Conservation (phyloP, 331 rosid genomes). For the Quercus tomentella region DNA sequence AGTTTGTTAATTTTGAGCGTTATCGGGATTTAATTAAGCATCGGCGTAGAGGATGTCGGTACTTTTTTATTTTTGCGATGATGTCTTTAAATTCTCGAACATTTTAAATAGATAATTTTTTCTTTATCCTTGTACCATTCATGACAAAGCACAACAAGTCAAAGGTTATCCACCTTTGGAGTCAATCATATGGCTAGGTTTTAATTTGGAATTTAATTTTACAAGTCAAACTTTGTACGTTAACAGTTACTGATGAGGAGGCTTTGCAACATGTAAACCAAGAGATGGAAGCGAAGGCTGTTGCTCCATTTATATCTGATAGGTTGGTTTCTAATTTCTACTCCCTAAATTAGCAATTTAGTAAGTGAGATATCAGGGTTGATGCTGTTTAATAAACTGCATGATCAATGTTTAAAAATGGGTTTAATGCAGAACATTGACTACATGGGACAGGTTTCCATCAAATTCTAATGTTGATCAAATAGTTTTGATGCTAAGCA, state of each 20-base stretch:
- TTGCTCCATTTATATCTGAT: constrained; percentile 64
- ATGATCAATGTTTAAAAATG: neutral
- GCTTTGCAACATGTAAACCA: constrained; percentile 89
- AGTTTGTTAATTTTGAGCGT: constrained; percentile 99
- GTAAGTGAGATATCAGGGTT: neutral
- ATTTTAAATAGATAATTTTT: constrained; percentile 16
- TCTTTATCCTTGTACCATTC: constrained; percentile 12
- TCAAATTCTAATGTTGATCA: neutral
- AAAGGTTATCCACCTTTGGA: constrained; percentile 8
- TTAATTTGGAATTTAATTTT: constrained; percentile 23
- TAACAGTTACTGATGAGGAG: constrained; percentile 86
- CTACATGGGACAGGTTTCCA: neutral
- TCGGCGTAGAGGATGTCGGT: constrained; percentile 99
- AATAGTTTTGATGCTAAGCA: neutral
- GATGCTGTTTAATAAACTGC: neutral
- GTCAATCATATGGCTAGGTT: neutral
- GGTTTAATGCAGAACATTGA: neutral
- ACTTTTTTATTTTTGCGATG: constrained; percentile 60
- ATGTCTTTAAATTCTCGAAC: constrained; percentile 37
- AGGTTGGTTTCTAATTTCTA: constrained; percentile 40
- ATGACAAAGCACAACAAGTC: constrained; percentile 16
- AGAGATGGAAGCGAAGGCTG: constrained; percentile 84
- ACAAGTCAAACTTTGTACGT: constrained; percentile 38
- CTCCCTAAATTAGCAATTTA: neutral
- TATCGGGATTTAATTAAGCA: constrained; percentile 99